Conservation (phyloP, 2,329 filamentous ascomycete genomes). For the Fusarium lyarnte region DNA sequence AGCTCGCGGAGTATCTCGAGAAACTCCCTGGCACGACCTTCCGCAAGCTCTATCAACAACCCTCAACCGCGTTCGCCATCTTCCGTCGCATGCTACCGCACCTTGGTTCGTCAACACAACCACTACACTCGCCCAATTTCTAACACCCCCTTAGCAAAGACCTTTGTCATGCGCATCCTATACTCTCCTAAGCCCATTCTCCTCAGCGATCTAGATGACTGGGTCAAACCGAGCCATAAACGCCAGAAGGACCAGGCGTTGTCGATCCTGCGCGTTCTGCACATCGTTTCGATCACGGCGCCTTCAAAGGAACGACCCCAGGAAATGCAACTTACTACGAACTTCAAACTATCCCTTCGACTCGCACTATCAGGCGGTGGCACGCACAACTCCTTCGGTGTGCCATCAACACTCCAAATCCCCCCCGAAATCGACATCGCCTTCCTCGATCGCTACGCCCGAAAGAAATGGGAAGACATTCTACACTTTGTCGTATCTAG, state of each 20-base stretch:
- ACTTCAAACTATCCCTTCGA: constrained; percentile 85
- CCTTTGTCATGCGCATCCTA: constrained; percentile 92
- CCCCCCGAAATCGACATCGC: constrained; percentile 71
- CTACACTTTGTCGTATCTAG: constrained; percentile 93
- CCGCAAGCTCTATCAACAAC: constrained; percentile 91
- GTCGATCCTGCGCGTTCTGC: constrained; percentile 82
- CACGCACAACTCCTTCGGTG: constrained; percentile 87
- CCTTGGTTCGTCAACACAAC: constrained; percentile 67
- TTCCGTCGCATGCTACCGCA: constrained; percentile 97
- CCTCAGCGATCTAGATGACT: constrained; percentile 82
- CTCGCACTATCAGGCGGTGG: constrained; percentile 89
- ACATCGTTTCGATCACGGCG: constrained; percentile 78
- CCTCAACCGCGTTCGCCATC: constrained; percentile 92
- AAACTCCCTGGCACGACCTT: constrained; percentile 90
- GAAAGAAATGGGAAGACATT: constrained; percentile 93
- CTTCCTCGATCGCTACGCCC: constrained; percentile 86
- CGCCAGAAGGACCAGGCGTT: constrained; percentile 84
- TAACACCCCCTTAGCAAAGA: constrained; percentile 73
- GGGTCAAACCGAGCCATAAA: constrained; percentile 76
- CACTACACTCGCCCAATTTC: neutral
- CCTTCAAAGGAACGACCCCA: constrained; percentile 70
- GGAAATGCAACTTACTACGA: constrained; percentile 79
- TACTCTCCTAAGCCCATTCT: constrained; percentile 87
- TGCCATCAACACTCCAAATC: constrained; percentile 75
- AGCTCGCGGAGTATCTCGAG: constrained; percentile 90